Evolutionary conservation across 208 protist species (phyloP), one percentile per base, ranked within the genome.

Genomic region (Spongospora subterranea): DNA sequence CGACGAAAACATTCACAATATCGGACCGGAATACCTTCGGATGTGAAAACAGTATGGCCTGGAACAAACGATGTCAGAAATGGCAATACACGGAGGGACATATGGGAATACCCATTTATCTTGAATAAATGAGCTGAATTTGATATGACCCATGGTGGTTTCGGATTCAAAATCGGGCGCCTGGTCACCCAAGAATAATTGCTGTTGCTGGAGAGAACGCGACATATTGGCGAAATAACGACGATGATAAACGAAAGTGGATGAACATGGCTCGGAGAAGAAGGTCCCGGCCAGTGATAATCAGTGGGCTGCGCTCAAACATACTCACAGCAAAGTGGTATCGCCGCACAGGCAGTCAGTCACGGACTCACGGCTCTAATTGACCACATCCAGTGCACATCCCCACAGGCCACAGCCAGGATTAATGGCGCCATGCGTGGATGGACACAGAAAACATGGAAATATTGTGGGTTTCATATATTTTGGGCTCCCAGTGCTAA

Each of bases 31-130:
- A n/a, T 60, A 60, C 50, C 24, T 89, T 82, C 6, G 71, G 71
- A 43, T 82, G 71, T 20, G 71, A 82, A 43, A 82, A 82, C 71
- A 82, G 24, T 24, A 60, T 24, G 13, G 50, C 50, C 50, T 60
- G 24, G 13, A 60, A 29, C 6, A 60, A 6, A 60, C 24, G 6
- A 29, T 29, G 50, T 29, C 50, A 24, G 13, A 29, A 60, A 29
- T 29, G 50, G 24, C 13, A 24, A 60, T 29, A 60, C 13, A 6
- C 24, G 50, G 50, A 60, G 6, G 24, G 50, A 60, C 50, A 60
- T n/a, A n/a, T n/a, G n/a, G 54, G n/a, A 6, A 82, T 82, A 43
- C 71, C 71, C 71, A 82, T n/a, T 82, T 82, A 45, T 91, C 89
- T 35, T 60, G 11, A 24, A 89, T 60, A 43, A 60, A 60, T 35